Base-by-base conservation (phyloP, 106 monocot genomes). In the Ottelia alismoides region DNA sequence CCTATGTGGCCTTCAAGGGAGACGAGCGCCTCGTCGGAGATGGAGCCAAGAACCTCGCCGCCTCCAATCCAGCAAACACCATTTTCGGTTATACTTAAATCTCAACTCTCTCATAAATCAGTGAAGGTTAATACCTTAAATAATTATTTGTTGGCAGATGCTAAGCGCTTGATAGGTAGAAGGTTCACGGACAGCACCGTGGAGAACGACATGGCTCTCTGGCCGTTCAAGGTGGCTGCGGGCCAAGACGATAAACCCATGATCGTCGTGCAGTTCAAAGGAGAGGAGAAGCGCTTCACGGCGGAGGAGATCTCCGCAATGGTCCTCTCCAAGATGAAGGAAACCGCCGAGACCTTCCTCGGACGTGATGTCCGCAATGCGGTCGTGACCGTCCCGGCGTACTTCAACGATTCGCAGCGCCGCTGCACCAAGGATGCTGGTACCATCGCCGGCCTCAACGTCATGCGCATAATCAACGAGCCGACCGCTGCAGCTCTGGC, bases 241-340 rank as follows among this genome's bases (percentile, higher is more conserved):
- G 63, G 52, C 14, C 4, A 48, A 1, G 63, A 19, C 6, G 63
- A 64, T 35, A 64, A 52, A 35, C 63, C 63, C 6, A 52, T 64
- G 63, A 52, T 64, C 40, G 35, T 24, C 10, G 52, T 64, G 21
- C 25, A 40, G 11, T 65, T 54, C 65, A 65, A 65, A 30, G 65
- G 65, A 16, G 54, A 55, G 45, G 32, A 65, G 28, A 65, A 65
- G 27, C 65, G 22, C 25, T 55, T 65, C 25, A 2, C 65, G 3
- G 53, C 65, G 0, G 65, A 65, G n/a, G 65, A 65, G 45, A 65
- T 65, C 53, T 65, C 65, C 40, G 47, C 65, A 40, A 65, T 55
- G 65, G 28, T 65, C 10, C 65, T 65, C 3, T 14, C 23, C 9
- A 54, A 65, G 45, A 65, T 65, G 65, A 24, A 22, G 20, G 65